Conservation (phyloP, 805 yeast genomes). For the Saturnispora mendoncae region DNA sequence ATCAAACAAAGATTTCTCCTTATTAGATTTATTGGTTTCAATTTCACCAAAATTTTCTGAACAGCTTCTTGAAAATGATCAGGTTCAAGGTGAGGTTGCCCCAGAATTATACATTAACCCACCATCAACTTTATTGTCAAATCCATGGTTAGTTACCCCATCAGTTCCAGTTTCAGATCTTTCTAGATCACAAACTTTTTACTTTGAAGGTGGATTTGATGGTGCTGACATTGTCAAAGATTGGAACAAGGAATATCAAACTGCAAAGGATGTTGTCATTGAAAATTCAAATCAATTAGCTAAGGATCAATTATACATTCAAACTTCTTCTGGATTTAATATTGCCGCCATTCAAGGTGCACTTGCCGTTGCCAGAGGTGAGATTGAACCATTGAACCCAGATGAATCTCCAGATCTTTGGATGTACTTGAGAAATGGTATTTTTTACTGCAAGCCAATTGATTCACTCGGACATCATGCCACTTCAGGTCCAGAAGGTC, state of each 20-base stretch:
- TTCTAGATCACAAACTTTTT: constrained; percentile 49
- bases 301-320: constrained; percentile 67
- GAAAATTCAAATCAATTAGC: constrained; percentile 47
- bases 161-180: constrained; percentile 38
- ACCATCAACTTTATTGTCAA: constrained; percentile 46
- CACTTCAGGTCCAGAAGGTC: constrained; percentile 68
- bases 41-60: constrained; percentile 55
- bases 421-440: constrained; percentile 70
- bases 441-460: constrained; percentile 75
- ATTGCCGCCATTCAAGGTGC: constrained; percentile 74
- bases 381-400: constrained; percentile 73
- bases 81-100: constrained; percentile 33
- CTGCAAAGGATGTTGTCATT: constrained; percentile 63
- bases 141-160: constrained; percentile 66
- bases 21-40: constrained; percentile 52
- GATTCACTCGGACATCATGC: constrained; percentile 61
- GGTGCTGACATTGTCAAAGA: constrained; percentile 56
- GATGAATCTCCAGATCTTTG: constrained; percentile 51
- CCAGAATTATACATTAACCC: constrained; percentile 57
- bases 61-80: constrained; percentile 45
- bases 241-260: constrained; percentile 88
- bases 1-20: constrained; percentile 30
- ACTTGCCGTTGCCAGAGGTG: constrained; percentile 62
- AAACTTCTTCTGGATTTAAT: constrained; percentile 68
- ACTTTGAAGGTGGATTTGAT: constrained; percentile 47